A percentile compares a stretch with the other conserved stretches of the same genome.
These are phyloP conservation scores for Huiozyma naganishii DNA, from an alignment of 805 yeast genomes.

Conservation along the genomic window DNA sequence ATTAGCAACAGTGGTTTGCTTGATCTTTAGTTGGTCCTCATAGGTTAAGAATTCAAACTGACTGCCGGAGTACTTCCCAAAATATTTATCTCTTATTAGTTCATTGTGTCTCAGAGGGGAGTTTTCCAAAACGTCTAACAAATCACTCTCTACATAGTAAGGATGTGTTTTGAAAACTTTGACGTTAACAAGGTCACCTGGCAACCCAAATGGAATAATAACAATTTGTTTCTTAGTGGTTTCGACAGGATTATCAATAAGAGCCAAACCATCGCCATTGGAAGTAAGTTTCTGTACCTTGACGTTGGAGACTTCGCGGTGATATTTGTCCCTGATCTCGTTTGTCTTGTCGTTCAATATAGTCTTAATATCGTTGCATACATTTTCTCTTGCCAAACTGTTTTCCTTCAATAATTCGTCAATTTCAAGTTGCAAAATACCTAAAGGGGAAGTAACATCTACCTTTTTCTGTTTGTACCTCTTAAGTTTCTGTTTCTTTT, in stretches of 20 bases:
- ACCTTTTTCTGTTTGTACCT: conserved; percentile 51
- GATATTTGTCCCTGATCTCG: conserved; percentile 37
- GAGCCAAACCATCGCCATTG: conserved; percentile 80
- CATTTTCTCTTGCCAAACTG: conserved; percentile 34
- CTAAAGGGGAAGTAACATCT: conserved; percentile 73
- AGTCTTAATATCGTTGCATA: conserved; percentile 54
- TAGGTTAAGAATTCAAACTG: conserved; percentile 79
- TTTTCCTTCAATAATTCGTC: conserved; percentile 40
- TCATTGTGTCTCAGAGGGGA: conserved; percentile 47
- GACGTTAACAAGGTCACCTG: conserved; percentile 69
- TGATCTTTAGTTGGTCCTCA: conserved; percentile 58
- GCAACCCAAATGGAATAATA: conserved; percentile 75
- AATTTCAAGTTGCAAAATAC: conserved; percentile 69
- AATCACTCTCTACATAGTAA: conserved; percentile 61
- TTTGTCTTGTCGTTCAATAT: conserved; percentile 46
- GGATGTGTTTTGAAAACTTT: conserved; percentile 73
- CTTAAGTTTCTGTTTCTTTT: conserved; percentile 32
- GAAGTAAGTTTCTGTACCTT: conserved; percentile 51
- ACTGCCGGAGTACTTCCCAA: conserved; percentile 90
- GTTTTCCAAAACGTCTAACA: conserved; percentile 39
- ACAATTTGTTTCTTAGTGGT: conserved; percentile 44
- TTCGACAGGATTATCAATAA: conserved; percentile 51
- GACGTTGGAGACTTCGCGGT: conserved; percentile 50
- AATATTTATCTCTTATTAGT: conserved; percentile 56
- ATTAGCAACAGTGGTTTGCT: conserved; percentile 61